These are phyloP conservation scores for Aspergillus conjunctus DNA, from an alignment of 495 filamentous ascomycete genomes.

Conservation along the genomic window DNA sequence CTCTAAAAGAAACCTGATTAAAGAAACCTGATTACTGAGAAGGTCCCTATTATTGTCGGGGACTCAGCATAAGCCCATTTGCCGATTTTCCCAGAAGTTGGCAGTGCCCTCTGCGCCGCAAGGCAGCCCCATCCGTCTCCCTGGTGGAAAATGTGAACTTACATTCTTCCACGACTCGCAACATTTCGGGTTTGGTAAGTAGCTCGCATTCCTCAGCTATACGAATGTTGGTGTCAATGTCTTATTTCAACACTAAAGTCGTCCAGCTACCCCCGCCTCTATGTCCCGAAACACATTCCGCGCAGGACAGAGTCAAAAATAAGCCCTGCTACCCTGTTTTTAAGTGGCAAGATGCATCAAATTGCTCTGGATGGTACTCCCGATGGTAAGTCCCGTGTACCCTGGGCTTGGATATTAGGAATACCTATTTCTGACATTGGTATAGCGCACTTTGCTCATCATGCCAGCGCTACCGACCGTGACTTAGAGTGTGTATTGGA, in stretches of 20 bases:
- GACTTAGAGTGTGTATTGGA: slow-evolving; percentile 27
- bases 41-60: slow-evolving; percentile 35
- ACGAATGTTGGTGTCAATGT: slow-evolving; percentile 14
- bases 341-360: slow-evolving; percentile 36
- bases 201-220: slow-evolving; percentile 5
- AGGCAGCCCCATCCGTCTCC: slow-evolving; percentile 25
- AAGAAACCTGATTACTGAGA: slow-evolving; percentile 28
- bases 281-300: slow-evolving; percentile 31
- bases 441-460: slow-evolving; percentile 33
- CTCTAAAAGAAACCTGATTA: too few relatives aligned
- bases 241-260: slow-evolving; percentile 25
- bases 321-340: slow-evolving; percentile 38
- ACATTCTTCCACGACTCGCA: slow-evolving; percentile 38
- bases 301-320: slow-evolving; percentile 32
- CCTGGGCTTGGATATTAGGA: slow-evolving; percentile 13
- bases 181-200: slow-evolving; percentile 36
- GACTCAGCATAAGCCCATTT: slow-evolving; percentile 35
- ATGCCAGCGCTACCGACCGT: slow-evolving; percentile 29
- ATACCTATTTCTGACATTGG: slow-evolving; percentile 26
- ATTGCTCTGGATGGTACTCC: slow-evolving; percentile 35
- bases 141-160: slow-evolving; percentile 33
- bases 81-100: slow-evolving; percentile 33
- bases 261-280: slow-evolving; percentile 36
- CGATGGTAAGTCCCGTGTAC: slow-evolving; percentile 30
- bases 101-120: slow-evolving; percentile 34